These are phyloP conservation scores for Pythium myriotylum DNA, from an alignment of 352 stramenopile species.

Conservation along the genomic window DNA sequence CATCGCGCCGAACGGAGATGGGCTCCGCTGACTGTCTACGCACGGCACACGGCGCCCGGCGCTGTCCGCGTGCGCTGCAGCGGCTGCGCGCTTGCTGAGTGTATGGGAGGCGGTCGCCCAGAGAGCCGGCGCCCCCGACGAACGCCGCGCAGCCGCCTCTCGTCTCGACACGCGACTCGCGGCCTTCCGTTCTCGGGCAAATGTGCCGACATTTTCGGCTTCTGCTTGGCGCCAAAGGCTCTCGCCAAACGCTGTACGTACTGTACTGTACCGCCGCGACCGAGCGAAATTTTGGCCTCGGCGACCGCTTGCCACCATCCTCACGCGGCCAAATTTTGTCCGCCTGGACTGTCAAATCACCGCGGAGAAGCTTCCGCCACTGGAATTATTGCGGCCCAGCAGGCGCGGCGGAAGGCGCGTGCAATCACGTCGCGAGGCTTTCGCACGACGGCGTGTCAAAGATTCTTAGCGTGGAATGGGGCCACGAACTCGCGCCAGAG, in stretches of 20 bases:
- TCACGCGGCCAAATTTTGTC: slow-evolving; percentile 13
- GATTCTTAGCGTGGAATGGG: no score
- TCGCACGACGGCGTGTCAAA: no score
- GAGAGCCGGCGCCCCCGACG: background rate
- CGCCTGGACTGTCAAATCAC: background rate
- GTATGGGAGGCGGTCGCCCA: background rate
- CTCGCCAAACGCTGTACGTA: background rate
- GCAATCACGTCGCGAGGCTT: background rate
- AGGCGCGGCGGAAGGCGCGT: background rate
- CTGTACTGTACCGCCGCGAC: background rate
- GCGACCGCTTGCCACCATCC: background rate
- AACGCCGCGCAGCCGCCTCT: background rate
- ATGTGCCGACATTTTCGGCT: slow-evolving; percentile 1
- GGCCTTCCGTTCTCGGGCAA: background rate
- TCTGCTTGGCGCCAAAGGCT: background rate
- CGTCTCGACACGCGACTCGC: background rate
- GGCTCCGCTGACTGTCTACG: slow-evolving; percentile 9
- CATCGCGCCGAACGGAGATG: slow-evolving; percentile 8
- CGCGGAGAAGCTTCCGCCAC: background rate
- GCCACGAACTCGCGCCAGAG: background rate
- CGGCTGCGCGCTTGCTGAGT: slow-evolving; percentile 7
- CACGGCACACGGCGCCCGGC: background rate
- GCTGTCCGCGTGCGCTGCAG: slow-evolving; percentile 1
- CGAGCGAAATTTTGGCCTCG: background rate
- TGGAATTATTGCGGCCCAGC: background rate